phyloP scores from a whole-genome alignment of 768 basidiomycete species.

The Pulveroboletus sp. region DNA sequence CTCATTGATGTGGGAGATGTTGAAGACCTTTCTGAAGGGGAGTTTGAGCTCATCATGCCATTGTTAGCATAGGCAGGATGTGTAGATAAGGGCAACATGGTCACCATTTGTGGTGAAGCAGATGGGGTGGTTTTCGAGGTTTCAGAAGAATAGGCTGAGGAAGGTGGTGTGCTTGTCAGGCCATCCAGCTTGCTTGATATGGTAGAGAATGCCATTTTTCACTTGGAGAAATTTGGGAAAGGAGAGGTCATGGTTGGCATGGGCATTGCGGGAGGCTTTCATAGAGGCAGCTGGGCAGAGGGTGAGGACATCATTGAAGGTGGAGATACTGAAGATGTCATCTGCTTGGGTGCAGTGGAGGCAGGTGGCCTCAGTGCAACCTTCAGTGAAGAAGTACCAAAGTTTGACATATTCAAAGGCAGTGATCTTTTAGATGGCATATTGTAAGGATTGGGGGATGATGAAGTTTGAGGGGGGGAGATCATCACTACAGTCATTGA shows the following conservation, averaged over 20 bases:
- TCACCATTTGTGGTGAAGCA: not conserved
- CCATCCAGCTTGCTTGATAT: not conserved
- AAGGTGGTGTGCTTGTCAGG: not conserved
- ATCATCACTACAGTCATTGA: not conserved
- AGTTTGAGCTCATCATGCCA: constrained; percentile 9
- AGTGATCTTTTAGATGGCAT: too few relatives aligned
- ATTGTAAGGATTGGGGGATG: too few relatives aligned
- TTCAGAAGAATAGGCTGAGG: not conserved
- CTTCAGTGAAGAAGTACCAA: too few relatives aligned
- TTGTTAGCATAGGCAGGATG: not conserved
- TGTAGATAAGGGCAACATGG: not conserved
- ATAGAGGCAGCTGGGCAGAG: too few relatives aligned
- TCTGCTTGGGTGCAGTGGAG: too few relatives aligned
- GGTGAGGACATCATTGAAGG: too few relatives aligned
- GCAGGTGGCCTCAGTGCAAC: too few relatives aligned
- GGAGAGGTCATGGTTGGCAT: constrained; percentile 13
- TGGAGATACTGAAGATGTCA: too few relatives aligned
- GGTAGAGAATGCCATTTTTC: constrained; percentile 1
- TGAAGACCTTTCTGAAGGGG: not conserved
- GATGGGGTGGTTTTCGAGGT: not conserved
- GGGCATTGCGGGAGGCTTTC: too few relatives aligned
- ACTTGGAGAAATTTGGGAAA: constrained; percentile 18
- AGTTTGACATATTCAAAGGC: too few relatives aligned
- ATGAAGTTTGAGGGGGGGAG: not conserved
- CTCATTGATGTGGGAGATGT: constrained; percentile 1